A percentile compares a stretch with the other conserved stretches of the same genome.
phyloP scores from a whole-genome alignment of 192 early-diverging fungal species.

The Gorgonomyces haynaldii region DNA sequence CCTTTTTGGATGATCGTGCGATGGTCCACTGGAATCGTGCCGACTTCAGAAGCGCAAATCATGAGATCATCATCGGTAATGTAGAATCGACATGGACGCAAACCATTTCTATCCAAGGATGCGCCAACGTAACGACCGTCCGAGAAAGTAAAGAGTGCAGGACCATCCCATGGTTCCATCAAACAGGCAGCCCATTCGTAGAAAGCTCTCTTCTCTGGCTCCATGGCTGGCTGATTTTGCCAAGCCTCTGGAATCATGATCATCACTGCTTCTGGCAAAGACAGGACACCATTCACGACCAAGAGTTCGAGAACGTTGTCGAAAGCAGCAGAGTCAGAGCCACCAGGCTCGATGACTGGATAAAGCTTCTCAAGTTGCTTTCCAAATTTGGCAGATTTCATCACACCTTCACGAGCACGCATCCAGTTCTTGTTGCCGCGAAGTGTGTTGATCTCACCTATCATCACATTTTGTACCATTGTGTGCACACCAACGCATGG shows the following conservation, averaged over 20 bases:
- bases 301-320: slow-evolving; percentile 95
- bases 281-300: slow-evolving; percentile 77
- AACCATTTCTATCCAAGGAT: slow-evolving; percentile 94
- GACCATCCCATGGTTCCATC: slow-evolving; percentile 99
- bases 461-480: slow-evolving; percentile 57
- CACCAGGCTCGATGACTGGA: slow-evolving; percentile 91
- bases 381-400: slow-evolving; percentile 73
- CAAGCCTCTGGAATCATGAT: slow-evolving; percentile 99
- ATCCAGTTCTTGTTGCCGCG: slow-evolving; percentile 99
- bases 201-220: slow-evolving; percentile 78
- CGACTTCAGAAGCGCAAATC: slow-evolving; percentile 97
- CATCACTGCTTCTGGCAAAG: slow-evolving; percentile 93
- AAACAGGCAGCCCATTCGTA: slow-evolving; percentile 96
- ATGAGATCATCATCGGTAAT: slow-evolving; percentile 82
- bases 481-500: slow-evolving; percentile 96
- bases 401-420: slow-evolving; percentile 92
- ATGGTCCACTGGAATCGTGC: slow-evolving; percentile 73
- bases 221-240: slow-evolving; percentile 81
- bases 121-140: slow-evolving; percentile 97
- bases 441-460: slow-evolving; percentile 96
- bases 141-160: slow-evolving; percentile 92
- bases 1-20: slow-evolving; percentile 77
- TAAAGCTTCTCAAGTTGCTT: slow-evolving; percentile 65
- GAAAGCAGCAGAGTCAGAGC: slow-evolving; percentile 92
- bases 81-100: slow-evolving; percentile 97